Evolutionary conservation across 805 yeast species (phyloP).

Genomic region (Saccharomycopsis amapae): DNA sequence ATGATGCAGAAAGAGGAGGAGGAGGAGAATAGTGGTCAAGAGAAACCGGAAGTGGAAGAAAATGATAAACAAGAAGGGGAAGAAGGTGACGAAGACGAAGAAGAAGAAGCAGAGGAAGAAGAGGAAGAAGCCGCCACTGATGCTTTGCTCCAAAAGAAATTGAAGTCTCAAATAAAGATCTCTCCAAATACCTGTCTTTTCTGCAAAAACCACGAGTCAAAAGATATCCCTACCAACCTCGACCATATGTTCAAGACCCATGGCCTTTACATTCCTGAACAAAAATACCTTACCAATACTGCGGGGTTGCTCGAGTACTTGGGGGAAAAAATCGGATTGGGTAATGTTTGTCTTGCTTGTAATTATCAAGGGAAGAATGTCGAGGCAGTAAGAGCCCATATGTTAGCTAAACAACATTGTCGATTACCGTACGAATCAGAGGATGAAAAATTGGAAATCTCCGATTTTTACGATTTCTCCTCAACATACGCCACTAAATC

Average conservation of each 20-base stretch:
- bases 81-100: slow-evolving; percentile 6
- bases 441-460: slow-evolving; percentile 77
- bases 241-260: slow-evolving; percentile 72
- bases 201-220: slow-evolving; percentile 42
- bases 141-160: slow-evolving; percentile 32
- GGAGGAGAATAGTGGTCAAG: slow-evolving; percentile 6
- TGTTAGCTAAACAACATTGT: slow-evolving; percentile 82
- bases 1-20: neutral
- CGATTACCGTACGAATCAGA: slow-evolving; percentile 82
- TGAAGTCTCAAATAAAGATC: slow-evolving; percentile 37
- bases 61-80: slow-evolving; percentile 15
- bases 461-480: slow-evolving; percentile 86
- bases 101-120: slow-evolving; percentile 20
- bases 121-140: slow-evolving; percentile 33
- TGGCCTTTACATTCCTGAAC: slow-evolving; percentile 88
- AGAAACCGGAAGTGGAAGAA: slow-evolving; percentile 8
- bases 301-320: slow-evolving; percentile 71
- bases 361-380: slow-evolving; percentile 76
- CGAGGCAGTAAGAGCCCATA: slow-evolving; percentile 87
- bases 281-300: slow-evolving; percentile 57
- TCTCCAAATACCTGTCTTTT: slow-evolving; percentile 48
- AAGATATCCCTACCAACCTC: slow-evolving; percentile 44
- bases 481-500: slow-evolving; percentile 45
- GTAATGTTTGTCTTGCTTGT: slow-evolving; percentile 83
- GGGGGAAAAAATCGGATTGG: slow-evolving; percentile 86